Conservation (phyloP, 257 asterid species). For the Nicotiana obtusifolia region DNA sequence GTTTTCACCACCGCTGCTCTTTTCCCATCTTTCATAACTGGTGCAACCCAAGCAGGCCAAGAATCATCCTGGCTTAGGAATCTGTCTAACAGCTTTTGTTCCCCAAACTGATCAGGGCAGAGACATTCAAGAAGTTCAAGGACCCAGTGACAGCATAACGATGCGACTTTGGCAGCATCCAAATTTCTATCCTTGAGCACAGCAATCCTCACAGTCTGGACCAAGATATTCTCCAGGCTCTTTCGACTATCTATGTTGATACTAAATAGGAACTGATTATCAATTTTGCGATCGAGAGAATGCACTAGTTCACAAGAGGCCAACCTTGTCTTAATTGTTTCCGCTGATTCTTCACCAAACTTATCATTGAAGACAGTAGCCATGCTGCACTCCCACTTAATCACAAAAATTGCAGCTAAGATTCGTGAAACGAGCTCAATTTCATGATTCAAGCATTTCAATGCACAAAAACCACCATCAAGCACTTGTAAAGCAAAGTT, state of each 20-base stretch:
- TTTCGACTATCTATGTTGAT: slow-evolving; percentile 31
- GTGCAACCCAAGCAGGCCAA: slow-evolving; percentile 72
- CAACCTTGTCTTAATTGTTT: slow-evolving; percentile 44
- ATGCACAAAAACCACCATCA: slow-evolving; percentile 55
- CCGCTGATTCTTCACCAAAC: slow-evolving; percentile 37
- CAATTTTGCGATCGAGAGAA: slow-evolving; percentile 39
- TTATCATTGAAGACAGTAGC: slow-evolving; percentile 32
- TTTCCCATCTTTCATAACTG: slow-evolving; percentile 35
- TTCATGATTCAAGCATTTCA: slow-evolving; percentile 48
- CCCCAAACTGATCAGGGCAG: slow-evolving; percentile 64
- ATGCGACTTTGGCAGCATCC: slow-evolving; percentile 45
- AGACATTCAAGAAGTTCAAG: slow-evolving; percentile 51
- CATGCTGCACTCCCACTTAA: slow-evolving; percentile 82
- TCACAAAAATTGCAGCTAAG: slow-evolving; percentile 53
- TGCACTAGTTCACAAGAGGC: slow-evolving; percentile 56
- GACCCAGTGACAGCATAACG: slow-evolving; percentile 70
- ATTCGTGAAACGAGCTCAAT: slow-evolving; percentile 53
- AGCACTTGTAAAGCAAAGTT: slow-evolving; percentile 70
- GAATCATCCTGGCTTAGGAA: slow-evolving; percentile 49
- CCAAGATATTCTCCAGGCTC: slow-evolving; percentile 46
- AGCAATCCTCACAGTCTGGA: slow-evolving; percentile 48
- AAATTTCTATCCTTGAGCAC: slow-evolving; percentile 36
- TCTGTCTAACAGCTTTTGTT: slow-evolving; percentile 68
- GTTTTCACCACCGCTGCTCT: slow-evolving; percentile 32
- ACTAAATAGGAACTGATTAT: slow-evolving; percentile 38